Evolutionary conservation across 2,329 filamentous ascomycete genomes (phyloP), one percentile per base, ranked within the genome.

Genomic region (Aspergillus sp.): DNA sequence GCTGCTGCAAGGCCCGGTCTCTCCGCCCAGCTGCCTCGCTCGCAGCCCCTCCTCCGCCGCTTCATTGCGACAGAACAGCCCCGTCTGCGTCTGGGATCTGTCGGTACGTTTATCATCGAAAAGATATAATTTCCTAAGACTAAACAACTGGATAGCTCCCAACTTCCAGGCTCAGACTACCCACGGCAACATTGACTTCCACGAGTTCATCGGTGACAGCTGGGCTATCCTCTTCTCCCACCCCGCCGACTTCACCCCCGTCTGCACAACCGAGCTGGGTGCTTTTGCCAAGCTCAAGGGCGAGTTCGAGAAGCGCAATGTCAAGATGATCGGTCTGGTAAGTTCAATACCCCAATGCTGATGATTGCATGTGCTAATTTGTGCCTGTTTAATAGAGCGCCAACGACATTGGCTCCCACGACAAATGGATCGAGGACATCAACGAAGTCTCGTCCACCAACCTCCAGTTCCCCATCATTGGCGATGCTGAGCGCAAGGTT

Each of bases 191-290:
- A 84, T 85, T 58, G 76, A 85, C 67, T 86, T 86, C 73, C 82
- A 85, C 68, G 69, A 84, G 59, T 85, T 81, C 70, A 82, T 85
- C 52, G 81, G 78, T 58, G 73, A 83, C 69, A 80, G 74, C 53
- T 85, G 81, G 81, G 77, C 82, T 47, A 74, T 86, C 49, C 74
- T 85, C 50, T 85, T 85, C 74, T 84, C 81, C 34, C 82, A 85
- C 68, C 82, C 81, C 11, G 82, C 70, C 43, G 90, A 95, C 71
- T 95, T 88, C 77, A 95, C 90, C 2, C 90, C 90, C 43, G 90
- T 95, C 47, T 96, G 90, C 79, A 96, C 90, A 52, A 96, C 90
- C 43, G 90, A 96, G 75, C 85, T 96, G 50, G 90, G 90, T 51
- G 90, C 90, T 47, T 94, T 96, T 61, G 87, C 90, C 57, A 93